Conservation (phyloP, 352 stramenopile species). For the Proteromonas lacertae region DNA sequence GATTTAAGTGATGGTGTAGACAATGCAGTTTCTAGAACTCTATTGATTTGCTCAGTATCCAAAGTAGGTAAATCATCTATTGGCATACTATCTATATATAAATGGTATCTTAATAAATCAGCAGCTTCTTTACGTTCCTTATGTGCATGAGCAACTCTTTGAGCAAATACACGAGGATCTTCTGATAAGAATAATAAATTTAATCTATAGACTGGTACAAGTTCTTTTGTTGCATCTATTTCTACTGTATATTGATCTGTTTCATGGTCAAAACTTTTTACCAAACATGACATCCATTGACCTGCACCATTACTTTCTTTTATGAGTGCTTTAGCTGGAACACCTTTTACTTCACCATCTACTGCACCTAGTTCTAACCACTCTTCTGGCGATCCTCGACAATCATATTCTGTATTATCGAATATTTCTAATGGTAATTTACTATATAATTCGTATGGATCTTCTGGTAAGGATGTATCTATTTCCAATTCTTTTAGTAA, state of each 20-base stretch:
- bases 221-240: neutral
- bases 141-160: neutral
- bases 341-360: neutral
- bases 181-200: slow-evolving; percentile 19
- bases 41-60: slow-evolving; percentile 14
- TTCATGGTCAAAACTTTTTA: slow-evolving; percentile 3
- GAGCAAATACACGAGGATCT: slow-evolving; percentile 8
- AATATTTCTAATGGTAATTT: slow-evolving; percentile 5
- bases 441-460: neutral
- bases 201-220: slow-evolving; percentile 9
- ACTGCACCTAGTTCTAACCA: neutral
- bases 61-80: slow-evolving; percentile 15
- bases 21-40: slow-evolving; percentile 11
- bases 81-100: slow-evolving; percentile 26
- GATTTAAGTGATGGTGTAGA: too few species aligned
- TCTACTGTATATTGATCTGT: neutral
- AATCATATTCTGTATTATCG: slow-evolving; percentile 6
- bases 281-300: neutral
- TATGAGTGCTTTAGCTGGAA: neutral
- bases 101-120: slow-evolving; percentile 7
- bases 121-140: neutral
- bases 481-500: slow-evolving; percentile 10
- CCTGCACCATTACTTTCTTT: neutral
- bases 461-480: slow-evolving; percentile 1
- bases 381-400: neutral